A percentile compares a stretch with the other conserved stretches of the same genome.
Conservation (phyloP, 2,329 filamentous ascomycete species). For the Paecilomyces niveus region DNA sequence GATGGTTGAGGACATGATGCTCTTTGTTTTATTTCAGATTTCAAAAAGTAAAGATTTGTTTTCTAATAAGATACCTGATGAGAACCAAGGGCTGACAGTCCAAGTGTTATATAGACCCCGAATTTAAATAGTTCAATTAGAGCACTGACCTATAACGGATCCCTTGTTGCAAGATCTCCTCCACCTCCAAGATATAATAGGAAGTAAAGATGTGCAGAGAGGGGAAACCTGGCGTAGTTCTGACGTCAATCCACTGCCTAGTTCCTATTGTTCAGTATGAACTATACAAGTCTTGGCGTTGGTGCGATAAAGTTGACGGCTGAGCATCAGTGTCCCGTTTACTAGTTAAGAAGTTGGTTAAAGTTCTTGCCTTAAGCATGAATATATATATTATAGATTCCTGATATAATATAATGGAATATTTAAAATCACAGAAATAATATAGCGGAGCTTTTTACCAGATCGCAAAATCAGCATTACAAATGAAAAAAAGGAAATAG, state of each 20-base stretch:
- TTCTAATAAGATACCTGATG: neutral
- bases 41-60: neutral
- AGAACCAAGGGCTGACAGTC: conserved; percentile 1
- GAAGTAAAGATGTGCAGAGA: neutral
- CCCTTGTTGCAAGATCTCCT: neutral
- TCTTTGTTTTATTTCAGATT: neutral
- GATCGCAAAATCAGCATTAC: too few species aligned
- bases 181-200: neutral
- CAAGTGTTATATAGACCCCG: neutral
- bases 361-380: too few species aligned
- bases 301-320: neutral
- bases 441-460: too few species aligned
- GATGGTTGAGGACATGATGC: conserved; percentile 32
- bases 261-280: neutral
- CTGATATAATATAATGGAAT: too few species aligned
- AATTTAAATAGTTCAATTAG: neutral
- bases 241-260: conserved; percentile 9
- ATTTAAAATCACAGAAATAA: too few species aligned
- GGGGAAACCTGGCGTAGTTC: conserved; percentile 9
- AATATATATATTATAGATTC: too few species aligned
- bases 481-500: too few species aligned
- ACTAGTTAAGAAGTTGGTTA: too few species aligned
- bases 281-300: neutral
- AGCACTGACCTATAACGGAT: conserved; percentile 3
- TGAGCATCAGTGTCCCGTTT: too few species aligned